Conservation (phyloP, 306 rosid genomes). For the Luffa acutangula region DNA sequence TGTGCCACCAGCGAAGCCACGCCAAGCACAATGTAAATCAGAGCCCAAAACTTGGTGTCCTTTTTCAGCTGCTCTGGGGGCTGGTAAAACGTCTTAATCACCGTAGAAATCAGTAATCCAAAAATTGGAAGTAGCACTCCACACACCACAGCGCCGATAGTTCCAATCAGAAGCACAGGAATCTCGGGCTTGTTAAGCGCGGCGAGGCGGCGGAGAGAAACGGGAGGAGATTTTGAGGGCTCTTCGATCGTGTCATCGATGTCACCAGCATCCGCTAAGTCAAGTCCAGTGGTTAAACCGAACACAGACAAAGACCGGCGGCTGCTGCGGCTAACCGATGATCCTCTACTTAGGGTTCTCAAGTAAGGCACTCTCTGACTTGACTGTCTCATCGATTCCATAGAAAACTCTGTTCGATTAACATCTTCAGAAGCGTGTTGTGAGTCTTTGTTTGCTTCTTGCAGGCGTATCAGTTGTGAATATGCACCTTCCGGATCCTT, state of each 20-base stretch:
- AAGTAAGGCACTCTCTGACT: not conserved
- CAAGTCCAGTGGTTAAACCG: not conserved
- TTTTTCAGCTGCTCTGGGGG: not conserved
- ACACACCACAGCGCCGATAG: not conserved
- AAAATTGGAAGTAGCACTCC: constrained; percentile 7
- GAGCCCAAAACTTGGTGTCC: constrained; percentile 8
- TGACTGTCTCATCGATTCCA: constrained; percentile 2
- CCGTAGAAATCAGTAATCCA: not conserved
- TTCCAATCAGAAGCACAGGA: not conserved
- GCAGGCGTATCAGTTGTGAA: constrained; percentile 3
- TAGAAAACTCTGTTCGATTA: not conserved
- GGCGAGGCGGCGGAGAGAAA: constrained; percentile 1
- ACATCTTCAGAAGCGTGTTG: not conserved
- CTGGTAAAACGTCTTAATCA: not conserved
- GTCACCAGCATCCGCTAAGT: not conserved
- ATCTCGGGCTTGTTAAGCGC: constrained; percentile 10
- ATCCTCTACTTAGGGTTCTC: constrained; percentile 6
- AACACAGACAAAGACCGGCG: constrained; percentile 5
- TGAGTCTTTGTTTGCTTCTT: not conserved
- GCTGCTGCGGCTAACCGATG: constrained; percentile 1
- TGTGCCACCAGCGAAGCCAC: not conserved
- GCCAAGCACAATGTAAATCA: constrained; percentile 1
- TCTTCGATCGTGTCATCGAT: not conserved
- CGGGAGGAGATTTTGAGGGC: not conserved
- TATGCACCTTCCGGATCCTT: constrained; percentile 4